Evolutionary conservation across 192 early-diverging fungal species (phyloP).

Genomic region (Glomus cerebriforme): DNA sequence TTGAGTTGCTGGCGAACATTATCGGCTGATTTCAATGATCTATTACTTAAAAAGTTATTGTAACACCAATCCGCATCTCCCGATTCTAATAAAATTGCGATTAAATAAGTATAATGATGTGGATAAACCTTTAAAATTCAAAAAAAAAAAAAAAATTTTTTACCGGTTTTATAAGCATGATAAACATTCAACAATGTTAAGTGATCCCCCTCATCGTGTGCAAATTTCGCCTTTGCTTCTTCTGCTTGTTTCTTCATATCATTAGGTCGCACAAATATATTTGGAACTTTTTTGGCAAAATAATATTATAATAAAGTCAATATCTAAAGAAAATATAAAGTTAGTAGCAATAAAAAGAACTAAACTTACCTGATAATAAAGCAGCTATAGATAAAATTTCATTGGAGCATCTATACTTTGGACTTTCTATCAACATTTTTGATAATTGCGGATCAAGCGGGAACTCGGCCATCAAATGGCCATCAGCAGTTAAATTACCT

Average conservation of each 20-base stretch:
- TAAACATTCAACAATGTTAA: conserved; percentile 97
- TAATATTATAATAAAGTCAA: background rate
- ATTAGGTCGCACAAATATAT: conserved; percentile 90
- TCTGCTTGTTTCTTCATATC: conserved; percentile 87
- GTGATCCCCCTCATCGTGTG: conserved; percentile 95
- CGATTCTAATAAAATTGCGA: conserved; percentile 32
- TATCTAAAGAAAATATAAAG: background rate
- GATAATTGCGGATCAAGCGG: conserved; percentile 95
- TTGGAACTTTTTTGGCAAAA: conserved; percentile 62
- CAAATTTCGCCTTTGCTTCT: conserved; percentile 89
- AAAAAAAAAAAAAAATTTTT: conserved; percentile 29
- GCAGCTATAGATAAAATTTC: conserved; percentile 95
- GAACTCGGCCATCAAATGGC: conserved; percentile 91
- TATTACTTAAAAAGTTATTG: conserved; percentile 88
- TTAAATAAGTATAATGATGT: background rate
- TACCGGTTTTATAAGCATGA: conserved; percentile 82
- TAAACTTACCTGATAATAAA: conserved; percentile 67
- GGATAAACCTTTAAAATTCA: background rate
- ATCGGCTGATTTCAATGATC: conserved; percentile 89
- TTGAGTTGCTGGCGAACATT: conserved; percentile 88
- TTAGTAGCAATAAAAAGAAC: background rate
- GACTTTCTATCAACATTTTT: conserved; percentile 89
- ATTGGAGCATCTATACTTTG: conserved; percentile 85
- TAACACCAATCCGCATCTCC: conserved; percentile 89
- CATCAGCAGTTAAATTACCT: conserved; percentile 84